Base-by-base conservation (phyloP, 1,139 yeast species). In the Geotrichum phurueaensis region DNA sequence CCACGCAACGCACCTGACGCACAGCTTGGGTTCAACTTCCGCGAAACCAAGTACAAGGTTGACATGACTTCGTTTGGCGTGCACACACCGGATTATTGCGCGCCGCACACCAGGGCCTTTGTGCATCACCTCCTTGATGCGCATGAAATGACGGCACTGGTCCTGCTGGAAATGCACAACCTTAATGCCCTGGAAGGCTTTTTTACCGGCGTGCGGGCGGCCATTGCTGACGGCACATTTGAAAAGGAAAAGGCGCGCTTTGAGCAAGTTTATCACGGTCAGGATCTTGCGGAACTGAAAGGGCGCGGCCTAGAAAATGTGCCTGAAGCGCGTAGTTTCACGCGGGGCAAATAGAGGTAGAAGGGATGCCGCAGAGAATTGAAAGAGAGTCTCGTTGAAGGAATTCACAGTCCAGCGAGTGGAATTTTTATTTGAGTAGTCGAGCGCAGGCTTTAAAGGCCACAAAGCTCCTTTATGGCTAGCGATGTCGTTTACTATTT, bases 71-170 rank as follows among this genome's bases (percentile, higher is more conserved):
- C 64, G 12, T 54, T 57, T 64, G 72, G 70, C 29, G 59, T 62
- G 64, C 59, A 58, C 62, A 31, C 69, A 60, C 65, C 62, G 27
- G 60, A 65, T 47, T 54, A 49, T n/a, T 66, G 70, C 29, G 70
- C 68, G 7, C 57, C 64, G 12, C 73, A 75, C 59, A 70, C 73
- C 62, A 65, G 73, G 29, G 79, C 80, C 3, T 77, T 76, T 62
- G 62, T 77, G 9, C 78, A 77, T 58, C 80, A 77, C 63, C 65
- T 77, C 43, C 67, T 77, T 39, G 65, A 73, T 48, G 79, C 79
- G 4, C 67, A 68, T 31, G 80, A 77, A 64, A 77, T 77, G 80
- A 70, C 77, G 15, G 78, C 79, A 1, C 74, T 76, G 70, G 77
- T 77, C 43, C 63, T 76, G 12, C 68, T 77, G 45, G 78, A 76